Base-by-base conservation (phyloP, 2,329 filamentous ascomycete species). In the Drechslerella stenobrocha region DNA sequence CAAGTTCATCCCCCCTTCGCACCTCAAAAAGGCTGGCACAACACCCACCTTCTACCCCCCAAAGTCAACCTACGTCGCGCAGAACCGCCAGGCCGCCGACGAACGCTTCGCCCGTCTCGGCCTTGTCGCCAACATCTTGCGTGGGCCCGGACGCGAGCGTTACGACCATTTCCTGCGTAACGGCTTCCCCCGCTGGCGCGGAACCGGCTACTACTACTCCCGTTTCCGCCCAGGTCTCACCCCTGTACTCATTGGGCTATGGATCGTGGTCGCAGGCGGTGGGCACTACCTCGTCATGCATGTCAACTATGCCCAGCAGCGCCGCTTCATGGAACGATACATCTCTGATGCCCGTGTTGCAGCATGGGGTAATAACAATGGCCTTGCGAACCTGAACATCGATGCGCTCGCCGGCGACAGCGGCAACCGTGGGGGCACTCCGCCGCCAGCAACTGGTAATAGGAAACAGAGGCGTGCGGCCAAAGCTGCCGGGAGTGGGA, bases 131-230 rank as follows among this genome's bases (percentile, higher is more conserved):
- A 88, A 90, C 74, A 88, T 98, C 74, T 85, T 98, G 52, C 86
- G 88, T 73, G 90, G 92, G 1, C 80, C 87, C 2, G 83, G 83
- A 56, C 84, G 93, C 70, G 88, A 89, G 72, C 87, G 93, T 70
- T 98, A 98, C 78, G 92, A 98, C 76, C 87, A 96, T 77, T 98
- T 97, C 80, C 78, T 97, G 67, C 79, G 80, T 76, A 90, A 97
- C 77, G 93, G 93, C 69, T 98, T 98, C 80, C 93, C 93, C 28
- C 84, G 84, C 58, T 98, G 93, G 93, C 91, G 92, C 79, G 93
- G 93, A 63, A 96, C 92, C 44, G 92, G 93, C 70, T 98, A 98
- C 82, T 98, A 97, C 82, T 98, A 98, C 80, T 86, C 85, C 74
- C 86, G 93, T 61, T 96, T 92, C 82, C 84, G 93, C 18, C 93